These are phyloP conservation scores for Ciborinia camelliae DNA, from an alignment of 2,329 filamentous ascomycete species.

Conservation along the genomic window DNA sequence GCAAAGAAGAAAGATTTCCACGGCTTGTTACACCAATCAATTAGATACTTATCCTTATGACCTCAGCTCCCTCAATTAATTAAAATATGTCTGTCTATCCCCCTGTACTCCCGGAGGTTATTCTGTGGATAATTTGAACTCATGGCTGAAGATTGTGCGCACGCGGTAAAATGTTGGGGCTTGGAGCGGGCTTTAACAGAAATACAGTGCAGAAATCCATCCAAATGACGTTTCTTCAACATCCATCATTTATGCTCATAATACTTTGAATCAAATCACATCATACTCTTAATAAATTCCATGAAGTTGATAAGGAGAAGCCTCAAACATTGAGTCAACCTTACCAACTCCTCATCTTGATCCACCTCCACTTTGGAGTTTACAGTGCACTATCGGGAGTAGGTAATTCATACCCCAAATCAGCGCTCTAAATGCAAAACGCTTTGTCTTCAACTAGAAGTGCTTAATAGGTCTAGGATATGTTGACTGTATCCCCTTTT, in stretches of 20 bases:
- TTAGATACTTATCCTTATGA: too few relatives aligned
- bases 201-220: background rate
- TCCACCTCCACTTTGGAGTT: background rate
- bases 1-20: background rate
- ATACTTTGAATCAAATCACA: background rate
- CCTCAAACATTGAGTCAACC: background rate
- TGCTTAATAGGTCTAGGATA: too few relatives aligned
- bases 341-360: background rate
- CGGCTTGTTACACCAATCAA: too few relatives aligned
- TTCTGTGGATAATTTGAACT: too few relatives aligned
- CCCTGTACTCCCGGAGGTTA: too few relatives aligned
- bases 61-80: too few relatives aligned
- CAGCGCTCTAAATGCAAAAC: too few relatives aligned
- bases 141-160: too few relatives aligned
- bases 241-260: background rate
- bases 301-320: background rate
- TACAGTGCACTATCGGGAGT: background rate
- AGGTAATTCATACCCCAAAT: too few relatives aligned
- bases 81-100: too few relatives aligned
- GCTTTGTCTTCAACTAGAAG: too few relatives aligned
- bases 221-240: background rate
- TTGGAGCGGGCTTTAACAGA: background rate
- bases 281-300: background rate
- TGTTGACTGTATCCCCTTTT: too few relatives aligned
- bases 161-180: background rate